Base-by-base conservation (phyloP, 257 asterid genomes). In the Dorcoceras hygrometricum region DNA sequence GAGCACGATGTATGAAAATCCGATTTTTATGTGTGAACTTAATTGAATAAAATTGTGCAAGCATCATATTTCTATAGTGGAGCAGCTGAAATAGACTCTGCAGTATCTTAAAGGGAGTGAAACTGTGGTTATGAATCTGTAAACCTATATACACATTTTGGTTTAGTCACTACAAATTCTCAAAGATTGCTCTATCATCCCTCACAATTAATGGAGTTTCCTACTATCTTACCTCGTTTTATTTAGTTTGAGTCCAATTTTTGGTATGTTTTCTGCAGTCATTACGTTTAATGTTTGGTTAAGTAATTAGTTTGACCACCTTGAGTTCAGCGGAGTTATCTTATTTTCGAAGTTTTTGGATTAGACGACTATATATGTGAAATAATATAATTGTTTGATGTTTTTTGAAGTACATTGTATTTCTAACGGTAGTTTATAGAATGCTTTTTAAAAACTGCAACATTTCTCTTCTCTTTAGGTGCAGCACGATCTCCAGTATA, bases 401-500 rank as follows among this genome's bases (percentile, higher is more conserved):
- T 39, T 11, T 39, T 12, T n/a, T 39, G 18, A 12, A 12, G 24
- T 55, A 27, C 7, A 8, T 74, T 48, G 12, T 6, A 57, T 23
- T 74, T 65, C 67, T 36, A 67, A n/a, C n/a, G 8, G 22, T 65
- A 31, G 31, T 8, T 18, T 22, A 19, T 55, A 23, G 29, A 59
- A 28, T 53, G 67, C 62, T 18, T 28, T 65, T n/a, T 59, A 5
- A 26, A 43, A 65, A 63, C 53, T 62, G 63, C 29, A 59, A 28
- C 7, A 50, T 62, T 39, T 57, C 36, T 53, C 51, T 69, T 61
- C 60, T 71, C 61, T 7, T 69, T 67, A 89, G 96, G 83, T 86
- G 65, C 86, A 83, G 81, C 75, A 74, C 74, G 91, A 89, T 71
- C 82, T 86, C 76, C 83, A 71, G 51, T 84, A 78, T 72, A 76